A percentile compares a stretch with the other conserved stretches of the same genome.
These are phyloP conservation scores for Alternaria consortialis DNA, from an alignment of 2,329 filamentous ascomycete genomes.

Conservation along the genomic window DNA sequence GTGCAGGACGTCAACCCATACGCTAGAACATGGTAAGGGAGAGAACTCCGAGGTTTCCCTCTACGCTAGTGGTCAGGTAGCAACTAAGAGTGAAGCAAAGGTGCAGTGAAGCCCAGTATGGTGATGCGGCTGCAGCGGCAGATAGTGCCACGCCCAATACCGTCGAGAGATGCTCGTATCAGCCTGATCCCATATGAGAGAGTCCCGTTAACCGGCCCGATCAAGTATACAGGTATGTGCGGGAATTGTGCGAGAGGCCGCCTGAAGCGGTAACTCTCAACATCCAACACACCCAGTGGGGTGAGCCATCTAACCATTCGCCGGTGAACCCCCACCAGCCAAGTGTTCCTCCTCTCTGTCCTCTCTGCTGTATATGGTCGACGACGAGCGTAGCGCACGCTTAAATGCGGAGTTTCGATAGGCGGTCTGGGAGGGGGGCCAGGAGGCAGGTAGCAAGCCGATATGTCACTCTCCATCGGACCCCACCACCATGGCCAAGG, in stretches of 20 bases:
- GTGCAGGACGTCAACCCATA: conserved; percentile 1
- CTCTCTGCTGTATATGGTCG: not conserved
- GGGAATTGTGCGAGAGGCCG: conserved; percentile 13
- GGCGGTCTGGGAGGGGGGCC: not conserved
- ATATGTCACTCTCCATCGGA: conserved; percentile 16
- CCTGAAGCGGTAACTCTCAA: conserved; percentile 8
- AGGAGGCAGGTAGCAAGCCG: not conserved
- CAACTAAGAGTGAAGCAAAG: not conserved
- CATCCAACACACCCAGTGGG: not conserved
- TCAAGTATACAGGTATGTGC: conserved; percentile 3
- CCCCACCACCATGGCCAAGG: conserved; percentile 7
- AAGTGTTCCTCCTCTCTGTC: not conserved
- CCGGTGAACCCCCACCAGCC: conserved; percentile 1
- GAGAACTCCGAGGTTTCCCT: not conserved
- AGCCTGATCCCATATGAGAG: not conserved
- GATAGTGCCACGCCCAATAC: not conserved
- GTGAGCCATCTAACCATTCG: conserved; percentile 1
- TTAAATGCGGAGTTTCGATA: not conserved
- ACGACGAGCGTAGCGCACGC: not conserved
- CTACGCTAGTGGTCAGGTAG: not conserved
- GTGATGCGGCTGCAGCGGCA: conserved; percentile 3
- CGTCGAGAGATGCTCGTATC: not conserved
- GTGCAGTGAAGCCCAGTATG: not conserved
- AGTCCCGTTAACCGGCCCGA: not conserved
- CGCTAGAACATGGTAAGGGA: not conserved